Percentiles rank a stretch among this genome's conserved stretches.
These are phyloP conservation scores for Penicillium ochrochloron DNA, from an alignment of 495 filamentous ascomycete species.

Conservation along the genomic window DNA sequence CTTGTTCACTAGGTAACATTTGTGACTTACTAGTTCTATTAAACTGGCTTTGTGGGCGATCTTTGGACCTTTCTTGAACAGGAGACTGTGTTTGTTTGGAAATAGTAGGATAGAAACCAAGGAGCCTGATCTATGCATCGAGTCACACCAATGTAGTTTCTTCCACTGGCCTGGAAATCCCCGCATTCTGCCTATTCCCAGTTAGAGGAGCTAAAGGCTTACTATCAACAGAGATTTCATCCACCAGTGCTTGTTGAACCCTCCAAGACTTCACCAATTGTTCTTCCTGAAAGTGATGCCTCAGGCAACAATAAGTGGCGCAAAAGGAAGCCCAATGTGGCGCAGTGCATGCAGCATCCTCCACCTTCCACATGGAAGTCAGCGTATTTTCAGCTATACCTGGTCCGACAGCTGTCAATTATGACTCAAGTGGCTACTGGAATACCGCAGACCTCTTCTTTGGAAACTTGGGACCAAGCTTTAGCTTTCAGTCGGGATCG, in stretches of 20 bases:
- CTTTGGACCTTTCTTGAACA: no score
- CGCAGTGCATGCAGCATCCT: constrained; percentile 18
- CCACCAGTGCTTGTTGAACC: not conserved
- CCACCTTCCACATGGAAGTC: constrained; percentile 7
- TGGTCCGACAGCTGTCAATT: constrained; percentile 16
- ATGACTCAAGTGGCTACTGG: constrained; percentile 14
- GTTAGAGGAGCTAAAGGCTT: not conserved
- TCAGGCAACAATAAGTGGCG: constrained; percentile 13
- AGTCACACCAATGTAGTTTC: not conserved
- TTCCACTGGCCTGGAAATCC: not conserved
- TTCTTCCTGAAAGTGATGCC: not conserved
- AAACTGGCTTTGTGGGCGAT: no score
- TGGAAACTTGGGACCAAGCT: constrained; percentile 8
- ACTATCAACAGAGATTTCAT: not conserved
- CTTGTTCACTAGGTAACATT: no score
- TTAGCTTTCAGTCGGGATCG: constrained; percentile 1
- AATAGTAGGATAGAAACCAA: no score
- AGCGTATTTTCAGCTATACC: constrained; percentile 7
- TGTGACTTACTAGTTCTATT: no score
- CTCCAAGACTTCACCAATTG: not conserved
- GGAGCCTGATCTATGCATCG: no score
- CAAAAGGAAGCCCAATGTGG: constrained; percentile 5
- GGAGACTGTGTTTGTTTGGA: no score
- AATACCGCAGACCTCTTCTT: not conserved
- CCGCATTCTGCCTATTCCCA: not conserved